A percentile compares a stretch with the other conserved stretches of the same genome.
Conservation (phyloP, 148 eudicot genomes). For the Arbutus unedo region DNA sequence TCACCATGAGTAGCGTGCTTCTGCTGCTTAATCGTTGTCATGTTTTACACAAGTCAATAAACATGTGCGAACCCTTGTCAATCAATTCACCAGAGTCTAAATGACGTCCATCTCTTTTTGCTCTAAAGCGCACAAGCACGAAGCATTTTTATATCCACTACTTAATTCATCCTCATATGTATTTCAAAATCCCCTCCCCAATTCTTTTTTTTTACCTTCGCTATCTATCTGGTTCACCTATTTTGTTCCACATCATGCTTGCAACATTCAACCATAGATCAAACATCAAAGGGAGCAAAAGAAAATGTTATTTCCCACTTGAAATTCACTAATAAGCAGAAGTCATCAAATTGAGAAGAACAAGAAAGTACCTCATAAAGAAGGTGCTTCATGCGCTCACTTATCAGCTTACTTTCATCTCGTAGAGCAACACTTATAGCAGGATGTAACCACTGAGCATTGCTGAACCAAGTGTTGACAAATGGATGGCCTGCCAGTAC, state of each 20-base stretch:
- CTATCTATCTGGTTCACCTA: neutral
- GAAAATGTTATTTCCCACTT: neutral
- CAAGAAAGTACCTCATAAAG: conserved; percentile 71
- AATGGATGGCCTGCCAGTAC: conserved; percentile 68
- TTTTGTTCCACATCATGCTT: neutral
- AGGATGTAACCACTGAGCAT: conserved; percentile 95
- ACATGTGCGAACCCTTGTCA: neutral
- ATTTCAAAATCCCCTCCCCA: too few relatives aligned
- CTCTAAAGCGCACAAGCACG: neutral
- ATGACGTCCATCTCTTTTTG: neutral
- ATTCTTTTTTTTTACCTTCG: neutral
- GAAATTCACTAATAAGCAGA: neutral
- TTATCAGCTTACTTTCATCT: conserved; percentile 91
- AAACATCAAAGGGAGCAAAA: neutral
- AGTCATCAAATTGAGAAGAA: neutral
- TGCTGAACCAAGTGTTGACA: conserved; percentile 60
- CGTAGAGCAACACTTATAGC: conserved; percentile 84
- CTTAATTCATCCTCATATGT: neutral
- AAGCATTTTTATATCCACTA: neutral
- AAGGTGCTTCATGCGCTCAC: conserved; percentile 90
- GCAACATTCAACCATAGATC: neutral
- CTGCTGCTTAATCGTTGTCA: neutral
- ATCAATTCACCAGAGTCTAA: neutral
- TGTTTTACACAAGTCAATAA: neutral
- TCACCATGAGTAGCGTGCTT: neutral